These are phyloP conservation scores for Schizochytrium sp. DNA, from an alignment of 108 stramenopile genomes.

Conservation along the genomic window DNA sequence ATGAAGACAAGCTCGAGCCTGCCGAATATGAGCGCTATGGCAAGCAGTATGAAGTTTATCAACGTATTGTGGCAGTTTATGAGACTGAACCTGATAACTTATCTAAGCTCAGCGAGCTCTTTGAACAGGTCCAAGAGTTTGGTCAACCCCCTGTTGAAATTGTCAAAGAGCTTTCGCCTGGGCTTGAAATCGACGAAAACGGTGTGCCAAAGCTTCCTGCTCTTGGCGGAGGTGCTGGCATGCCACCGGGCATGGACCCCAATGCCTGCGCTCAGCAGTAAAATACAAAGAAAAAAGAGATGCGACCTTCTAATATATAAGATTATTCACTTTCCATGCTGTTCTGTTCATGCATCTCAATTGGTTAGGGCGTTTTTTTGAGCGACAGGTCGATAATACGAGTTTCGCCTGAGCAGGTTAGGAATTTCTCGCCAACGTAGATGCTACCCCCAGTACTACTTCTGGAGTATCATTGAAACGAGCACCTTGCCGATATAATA, in stretches of 20 bases:
- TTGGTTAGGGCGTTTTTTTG: no score
- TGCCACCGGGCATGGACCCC: slow-evolving; percentile 42
- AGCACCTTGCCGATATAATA: no score
- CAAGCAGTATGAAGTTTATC: slow-evolving; percentile 89
- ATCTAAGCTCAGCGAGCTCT: slow-evolving; percentile 74
- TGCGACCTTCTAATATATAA: no score
- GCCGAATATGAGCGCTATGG: slow-evolving; percentile 76
- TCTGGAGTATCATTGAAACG: no score
- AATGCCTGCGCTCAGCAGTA: slow-evolving; percentile 43
- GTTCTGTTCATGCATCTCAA: neutral
- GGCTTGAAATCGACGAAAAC: slow-evolving; percentile 89
- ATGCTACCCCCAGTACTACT: no score
- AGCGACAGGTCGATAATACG: no score
- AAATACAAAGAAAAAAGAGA: neutral
- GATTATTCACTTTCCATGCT: neutral
- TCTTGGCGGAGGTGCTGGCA: slow-evolving; percentile 20
- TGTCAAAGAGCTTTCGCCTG: slow-evolving; percentile 95
- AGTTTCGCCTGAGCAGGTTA: no score
- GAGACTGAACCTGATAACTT: slow-evolving; percentile 92
- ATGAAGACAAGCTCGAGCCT: slow-evolving; percentile 59
- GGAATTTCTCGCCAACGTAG: no score
- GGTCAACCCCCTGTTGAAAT: slow-evolving; percentile 96
- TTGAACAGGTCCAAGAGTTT: slow-evolving; percentile 73
- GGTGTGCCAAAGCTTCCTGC: slow-evolving; percentile 88
- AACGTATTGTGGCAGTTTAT: slow-evolving; percentile 87